A percentile compares a stretch with the other conserved stretches of the same genome.
Evolutionary conservation across 1,139 yeast species (phyloP).

Genomic region (Scheffersomyces titani): DNA sequence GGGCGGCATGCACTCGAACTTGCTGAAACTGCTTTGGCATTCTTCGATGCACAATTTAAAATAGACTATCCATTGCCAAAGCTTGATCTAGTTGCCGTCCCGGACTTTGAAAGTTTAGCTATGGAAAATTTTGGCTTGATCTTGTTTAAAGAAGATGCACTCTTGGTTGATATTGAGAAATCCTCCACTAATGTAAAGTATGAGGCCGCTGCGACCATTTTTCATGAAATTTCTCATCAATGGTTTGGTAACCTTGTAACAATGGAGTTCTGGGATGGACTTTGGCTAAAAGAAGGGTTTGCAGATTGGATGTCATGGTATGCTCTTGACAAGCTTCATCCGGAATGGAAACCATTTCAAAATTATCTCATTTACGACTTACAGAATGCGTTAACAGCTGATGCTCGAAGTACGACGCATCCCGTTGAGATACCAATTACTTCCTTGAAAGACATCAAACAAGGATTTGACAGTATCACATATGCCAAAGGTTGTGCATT

Average conservation of each 20-base stretch:
- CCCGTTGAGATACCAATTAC: neutral
- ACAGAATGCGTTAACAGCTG: neutral
- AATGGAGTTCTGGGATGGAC: neutral
- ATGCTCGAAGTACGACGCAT: neutral
- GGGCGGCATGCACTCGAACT: neutral
- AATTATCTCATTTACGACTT: neutral
- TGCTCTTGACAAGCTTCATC: neutral
- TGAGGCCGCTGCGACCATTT: neutral
- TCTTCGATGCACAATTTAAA: neutral
- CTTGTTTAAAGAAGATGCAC: neutral
- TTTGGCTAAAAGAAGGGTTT: neutral
- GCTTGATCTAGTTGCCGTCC: neutral
- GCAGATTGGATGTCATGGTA: slow-evolving; percentile 1
- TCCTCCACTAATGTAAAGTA: neutral
- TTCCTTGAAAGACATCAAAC: neutral
- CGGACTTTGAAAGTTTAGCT: slow-evolving; percentile 44
- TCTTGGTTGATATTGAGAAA: neutral
- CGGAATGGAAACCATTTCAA: neutral
- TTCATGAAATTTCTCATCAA: slow-evolving; percentile 2
- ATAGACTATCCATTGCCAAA: neutral
- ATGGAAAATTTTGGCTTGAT: slow-evolving; percentile 58
- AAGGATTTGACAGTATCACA: slow-evolving; percentile 6
- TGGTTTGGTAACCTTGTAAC: slow-evolving; percentile 1
- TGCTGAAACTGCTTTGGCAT: neutral
- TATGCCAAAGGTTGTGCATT: neutral